Conservation (phyloP, 768 basidiomycete genomes). For the Xerocomus spinulosus region DNA sequence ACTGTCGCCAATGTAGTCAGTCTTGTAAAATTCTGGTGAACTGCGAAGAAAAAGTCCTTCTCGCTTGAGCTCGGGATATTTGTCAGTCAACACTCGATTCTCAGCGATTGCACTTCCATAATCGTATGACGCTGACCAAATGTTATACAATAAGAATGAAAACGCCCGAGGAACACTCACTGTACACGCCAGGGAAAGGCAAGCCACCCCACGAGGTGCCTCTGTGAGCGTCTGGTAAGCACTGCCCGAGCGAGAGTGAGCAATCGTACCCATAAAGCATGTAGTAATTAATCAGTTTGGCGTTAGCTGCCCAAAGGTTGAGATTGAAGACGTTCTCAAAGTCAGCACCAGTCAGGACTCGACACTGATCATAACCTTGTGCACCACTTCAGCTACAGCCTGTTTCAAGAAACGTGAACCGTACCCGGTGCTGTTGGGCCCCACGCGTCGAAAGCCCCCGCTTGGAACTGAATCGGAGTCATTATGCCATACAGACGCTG, state of each 20-base stretch:
- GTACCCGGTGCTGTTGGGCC: constrained; percentile 65
- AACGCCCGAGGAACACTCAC: constrained; percentile 22
- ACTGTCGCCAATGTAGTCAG: constrained; percentile 65
- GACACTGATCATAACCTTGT: constrained; percentile 60
- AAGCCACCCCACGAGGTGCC: constrained; percentile 85
- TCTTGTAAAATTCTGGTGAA: constrained; percentile 76
- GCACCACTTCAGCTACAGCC: constrained; percentile 1
- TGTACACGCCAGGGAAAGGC: constrained; percentile 73
- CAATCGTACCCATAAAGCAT: constrained; percentile 70
- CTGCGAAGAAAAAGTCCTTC: constrained; percentile 77
- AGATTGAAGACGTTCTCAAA: constrained; percentile 80
- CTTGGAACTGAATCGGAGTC: constrained; percentile 51
- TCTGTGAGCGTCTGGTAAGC: constrained; percentile 33
- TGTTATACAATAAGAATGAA: not conserved
- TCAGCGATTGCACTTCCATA: constrained; percentile 73
- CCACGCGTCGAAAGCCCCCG: constrained; percentile 79
- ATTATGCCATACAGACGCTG: constrained; percentile 4
- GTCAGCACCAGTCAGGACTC: constrained; percentile 61
- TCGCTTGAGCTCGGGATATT: constrained; percentile 74
- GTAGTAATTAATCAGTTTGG: constrained; percentile 78
- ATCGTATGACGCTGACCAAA: constrained; percentile 58
- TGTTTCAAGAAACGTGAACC: not conserved
- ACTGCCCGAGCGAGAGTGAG: not conserved
- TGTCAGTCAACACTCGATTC: constrained; percentile 57
- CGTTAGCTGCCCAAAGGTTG: constrained; percentile 75